phyloP scores from a whole-genome alignment of 176 grass and related monocot species.

The Triticum timopheevii region DNA sequence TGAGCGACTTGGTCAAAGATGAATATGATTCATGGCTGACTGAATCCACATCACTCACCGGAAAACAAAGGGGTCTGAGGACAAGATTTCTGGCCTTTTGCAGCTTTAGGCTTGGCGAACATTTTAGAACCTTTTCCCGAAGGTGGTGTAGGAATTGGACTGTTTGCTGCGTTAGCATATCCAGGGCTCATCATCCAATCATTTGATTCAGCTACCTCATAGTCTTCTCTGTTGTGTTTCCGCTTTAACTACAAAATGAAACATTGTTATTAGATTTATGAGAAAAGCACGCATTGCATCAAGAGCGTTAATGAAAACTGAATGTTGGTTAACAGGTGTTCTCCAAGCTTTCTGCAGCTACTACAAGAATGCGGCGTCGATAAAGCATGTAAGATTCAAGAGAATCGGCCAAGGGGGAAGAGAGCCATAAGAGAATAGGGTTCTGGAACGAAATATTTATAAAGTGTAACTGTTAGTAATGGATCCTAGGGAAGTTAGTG shows the following conservation, averaged over 20 bases:
- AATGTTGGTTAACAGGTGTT: background rate
- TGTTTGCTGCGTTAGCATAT: constrained; percentile 39
- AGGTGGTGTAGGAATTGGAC: constrained; percentile 53
- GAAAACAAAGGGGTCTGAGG: constrained; percentile 58
- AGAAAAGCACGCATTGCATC: background rate
- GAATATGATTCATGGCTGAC: constrained; percentile 3
- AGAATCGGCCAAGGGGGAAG: background rate
- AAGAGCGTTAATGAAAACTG: background rate
- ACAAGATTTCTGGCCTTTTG: constrained; percentile 60
- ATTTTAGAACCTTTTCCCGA: constrained; percentile 61
- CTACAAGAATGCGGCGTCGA: background rate
- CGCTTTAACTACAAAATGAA: constrained; percentile 53
- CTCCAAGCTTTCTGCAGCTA: background rate
- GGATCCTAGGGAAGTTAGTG: background rate
- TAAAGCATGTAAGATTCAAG: background rate
- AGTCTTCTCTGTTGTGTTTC: constrained; percentile 42
- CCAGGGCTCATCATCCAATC: constrained; percentile 64
- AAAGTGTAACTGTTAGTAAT: background rate
- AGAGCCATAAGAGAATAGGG: background rate
- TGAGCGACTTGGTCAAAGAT: constrained; percentile 1
- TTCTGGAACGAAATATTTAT: background rate
- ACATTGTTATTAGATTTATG: background rate
- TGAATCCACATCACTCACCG: constrained; percentile 45
- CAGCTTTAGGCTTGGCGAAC: constrained; percentile 37
- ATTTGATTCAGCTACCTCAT: constrained; percentile 53